Evolutionary conservation across 139 green algal species (phyloP).

Genomic region (Dunaliella sp.): DNA sequence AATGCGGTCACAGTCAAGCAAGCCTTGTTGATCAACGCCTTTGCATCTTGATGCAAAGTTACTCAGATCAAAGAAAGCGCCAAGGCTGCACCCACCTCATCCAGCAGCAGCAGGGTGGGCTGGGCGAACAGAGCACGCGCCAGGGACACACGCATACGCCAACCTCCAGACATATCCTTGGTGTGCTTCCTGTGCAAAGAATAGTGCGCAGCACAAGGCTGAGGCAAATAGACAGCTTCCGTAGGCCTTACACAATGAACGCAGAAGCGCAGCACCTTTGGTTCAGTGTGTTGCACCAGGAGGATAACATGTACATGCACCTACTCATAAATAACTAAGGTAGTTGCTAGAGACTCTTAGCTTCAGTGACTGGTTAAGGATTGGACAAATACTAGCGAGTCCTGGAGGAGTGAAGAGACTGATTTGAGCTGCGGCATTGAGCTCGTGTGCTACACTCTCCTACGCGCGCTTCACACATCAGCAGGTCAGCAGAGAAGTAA

Average conservation of each 20-base stretch:
- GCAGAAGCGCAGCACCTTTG: slow-evolving; percentile 90
- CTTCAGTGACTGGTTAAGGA: neutral
- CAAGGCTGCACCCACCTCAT: slow-evolving; percentile 43
- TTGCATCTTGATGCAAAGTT: neutral
- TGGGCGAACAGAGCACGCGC: slow-evolving; percentile 90
- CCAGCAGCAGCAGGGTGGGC: slow-evolving; percentile 88
- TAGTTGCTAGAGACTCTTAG: neutral
- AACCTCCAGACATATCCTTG: slow-evolving; percentile 85
- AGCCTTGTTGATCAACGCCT: too few relatives aligned
- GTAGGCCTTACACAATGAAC: neutral
- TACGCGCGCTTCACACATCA: slow-evolving; percentile 48
- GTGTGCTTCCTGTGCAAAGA: slow-evolving; percentile 9
- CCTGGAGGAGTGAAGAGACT: neutral
- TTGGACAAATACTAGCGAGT: neutral
- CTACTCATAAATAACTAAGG: too few relatives aligned
- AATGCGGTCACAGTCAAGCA: neutral
- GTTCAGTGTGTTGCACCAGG: slow-evolving; percentile 52
- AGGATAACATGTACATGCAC: too few relatives aligned
- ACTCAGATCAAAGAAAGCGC: neutral
- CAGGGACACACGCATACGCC: slow-evolving; percentile 92
- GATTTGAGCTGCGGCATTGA: neutral
- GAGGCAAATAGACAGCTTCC: neutral
- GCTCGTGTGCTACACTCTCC: neutral
- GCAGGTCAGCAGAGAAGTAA: too few relatives aligned
- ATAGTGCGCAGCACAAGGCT: neutral